Evolutionary conservation across 2,329 filamentous ascomycete genomes (phyloP), one percentile per base, ranked within the genome.

Genomic region (Alternaria viburni): DNA sequence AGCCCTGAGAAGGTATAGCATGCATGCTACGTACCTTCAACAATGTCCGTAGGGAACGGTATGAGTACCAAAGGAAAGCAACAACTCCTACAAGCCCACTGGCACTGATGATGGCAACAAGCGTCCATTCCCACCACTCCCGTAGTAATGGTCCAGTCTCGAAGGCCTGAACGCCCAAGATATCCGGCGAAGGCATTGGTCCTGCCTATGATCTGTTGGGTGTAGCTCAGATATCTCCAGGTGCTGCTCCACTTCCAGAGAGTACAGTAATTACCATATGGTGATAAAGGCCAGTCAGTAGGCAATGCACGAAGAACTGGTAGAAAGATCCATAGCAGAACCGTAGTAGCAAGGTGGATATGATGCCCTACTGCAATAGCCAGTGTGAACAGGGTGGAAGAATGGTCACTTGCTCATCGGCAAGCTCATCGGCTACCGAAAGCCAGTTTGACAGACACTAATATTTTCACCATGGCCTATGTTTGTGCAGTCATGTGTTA

Each of bases 121-220:
- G 69, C 6, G 70, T 66, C 69, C 66, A 77, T 52, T 78, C 69
- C 77, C 77, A 80, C 77, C 77, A 80, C 28, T 69, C 41, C 15
- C 68, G 64, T 11, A 76, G 59, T 11, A 63, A 45, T n/a, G 57
- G 46, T n/a, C 68, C 74, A 57, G 60, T 59, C 10, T 55, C 58
- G 47, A 79, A 79, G 17, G 77, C 75, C 26, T 52, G 65, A 49
- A 79, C 74, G 17, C 76, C 76, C 36, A 77, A 61, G 44, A 77
- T 72, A 15, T 73, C 64, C 30, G 69, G 61, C 46, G 43, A 32
- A 10, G 57, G 43, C 65, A 67, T 67, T 11, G 19, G 58, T 25
- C 9, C 26, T 44, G 36, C 7, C n/a, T 45, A n/a, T 21, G 21
- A 7, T 43, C 11, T 28, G 13, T 26, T 15, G 12, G 3, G 17